Conservation (phyloP, 441 rosid species). For the Jatropha podagrica region DNA sequence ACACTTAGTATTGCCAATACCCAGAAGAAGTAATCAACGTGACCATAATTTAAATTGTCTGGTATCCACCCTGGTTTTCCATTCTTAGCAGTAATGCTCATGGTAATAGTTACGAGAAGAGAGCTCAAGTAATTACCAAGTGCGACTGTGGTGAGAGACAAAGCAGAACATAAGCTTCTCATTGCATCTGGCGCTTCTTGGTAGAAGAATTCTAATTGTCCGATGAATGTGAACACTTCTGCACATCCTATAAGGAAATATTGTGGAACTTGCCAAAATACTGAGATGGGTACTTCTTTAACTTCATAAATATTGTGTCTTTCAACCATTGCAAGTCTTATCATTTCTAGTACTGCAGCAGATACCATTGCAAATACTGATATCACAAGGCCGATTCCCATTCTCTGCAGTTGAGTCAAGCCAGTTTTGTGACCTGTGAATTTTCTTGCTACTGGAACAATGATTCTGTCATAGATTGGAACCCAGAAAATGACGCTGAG, state of each 20-base stretch:
- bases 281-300: constrained; percentile 26
- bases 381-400: constrained; percentile 39
- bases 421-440: constrained; percentile 32
- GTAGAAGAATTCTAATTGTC: constrained; percentile 40
- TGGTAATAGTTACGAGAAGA: constrained; percentile 32
- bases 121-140: constrained; percentile 39
- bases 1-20: constrained; percentile 32
- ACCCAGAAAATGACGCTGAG: constrained; percentile 39
- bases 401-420: constrained; percentile 42
- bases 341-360: constrained; percentile 32
- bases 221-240: constrained; percentile 40
- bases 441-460: constrained; percentile 29
- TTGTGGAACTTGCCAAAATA: constrained; percentile 45
- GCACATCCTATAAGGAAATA: constrained; percentile 43
- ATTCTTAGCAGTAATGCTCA: constrained; percentile 24
- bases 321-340: constrained; percentile 26
- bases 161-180: constrained; percentile 40
- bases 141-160: constrained; percentile 32
- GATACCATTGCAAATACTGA: constrained; percentile 35
- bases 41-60: constrained; percentile 35
- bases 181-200: constrained; percentile 46
- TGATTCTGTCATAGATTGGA: constrained; percentile 32
- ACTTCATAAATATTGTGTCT: constrained; percentile 32
- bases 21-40: constrained; percentile 42
- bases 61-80: constrained; percentile 47